Conservation (phyloP, 805 yeast genomes). For the Pichia nanzhaoensis region DNA sequence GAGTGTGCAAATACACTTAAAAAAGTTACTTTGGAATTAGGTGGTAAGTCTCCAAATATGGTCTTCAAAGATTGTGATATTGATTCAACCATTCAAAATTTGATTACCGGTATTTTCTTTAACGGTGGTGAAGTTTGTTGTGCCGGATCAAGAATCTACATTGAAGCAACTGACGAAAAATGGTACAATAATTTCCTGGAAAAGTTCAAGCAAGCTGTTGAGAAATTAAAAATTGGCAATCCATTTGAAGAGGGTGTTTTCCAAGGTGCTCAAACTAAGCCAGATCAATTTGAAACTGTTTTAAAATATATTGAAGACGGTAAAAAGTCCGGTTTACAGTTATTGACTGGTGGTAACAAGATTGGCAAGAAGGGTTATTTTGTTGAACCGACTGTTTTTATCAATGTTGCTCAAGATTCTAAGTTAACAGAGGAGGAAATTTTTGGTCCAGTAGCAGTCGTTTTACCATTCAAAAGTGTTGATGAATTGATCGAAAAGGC, state of each 20-base stretch:
- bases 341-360: conserved; percentile 68
- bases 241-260: conserved; percentile 62
- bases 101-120: conserved; percentile 64
- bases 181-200: conserved; percentile 52
- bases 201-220: conserved; percentile 52
- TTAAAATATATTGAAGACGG: conserved; percentile 61
- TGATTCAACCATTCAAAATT: conserved; percentile 41
- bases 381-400: conserved; percentile 66
- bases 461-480: conserved; percentile 57
- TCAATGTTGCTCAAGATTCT: conserved; percentile 58
- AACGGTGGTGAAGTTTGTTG: conserved; percentile 82
- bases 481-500: conserved; percentile 65
- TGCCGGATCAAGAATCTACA: conserved; percentile 74
- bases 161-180: conserved; percentile 52
- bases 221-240: conserved; percentile 61
- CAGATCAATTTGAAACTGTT: conserved; percentile 62
- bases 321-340: conserved; percentile 59
- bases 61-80: conserved; percentile 65
- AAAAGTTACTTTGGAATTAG: conserved; percentile 75
- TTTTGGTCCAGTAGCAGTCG: conserved; percentile 74
- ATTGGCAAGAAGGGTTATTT: conserved; percentile 62
- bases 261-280: conserved; percentile 78
- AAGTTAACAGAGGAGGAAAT: conserved; percentile 65
- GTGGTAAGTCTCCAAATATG: conserved; percentile 78
- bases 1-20: conserved; percentile 68